A percentile compares a stretch with the other conserved stretches of the same genome.
Evolutionary conservation across 1,284 basidiomycete genomes (phyloP).

Genomic region (Ustilago shanxiensis): DNA sequence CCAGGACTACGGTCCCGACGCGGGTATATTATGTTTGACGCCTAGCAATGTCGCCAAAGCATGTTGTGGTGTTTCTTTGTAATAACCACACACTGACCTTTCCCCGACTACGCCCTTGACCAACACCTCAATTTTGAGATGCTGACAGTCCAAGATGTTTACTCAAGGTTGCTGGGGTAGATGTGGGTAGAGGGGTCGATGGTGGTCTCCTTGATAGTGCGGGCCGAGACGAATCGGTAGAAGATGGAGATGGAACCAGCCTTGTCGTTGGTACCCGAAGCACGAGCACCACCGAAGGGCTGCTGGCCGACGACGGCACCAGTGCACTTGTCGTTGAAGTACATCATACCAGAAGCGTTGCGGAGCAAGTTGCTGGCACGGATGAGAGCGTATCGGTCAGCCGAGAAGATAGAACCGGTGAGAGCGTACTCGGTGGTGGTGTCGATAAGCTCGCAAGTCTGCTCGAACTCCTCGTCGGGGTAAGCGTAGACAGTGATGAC

Average conservation of each 20-base stretch:
- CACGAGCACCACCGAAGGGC: conserved; percentile 94
- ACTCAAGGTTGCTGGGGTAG: conserved; percentile 67
- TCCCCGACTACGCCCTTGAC: conserved; percentile 4
- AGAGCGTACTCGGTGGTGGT: conserved; percentile 88
- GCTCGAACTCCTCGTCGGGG: conserved; percentile 77
- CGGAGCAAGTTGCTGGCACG: conserved; percentile 67
- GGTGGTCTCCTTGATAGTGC: conserved; percentile 93
- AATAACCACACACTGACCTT: conserved; percentile 1
- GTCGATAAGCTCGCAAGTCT: conserved; percentile 89
- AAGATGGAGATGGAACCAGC: conserved; percentile 89
- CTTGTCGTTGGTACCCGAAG: conserved; percentile 97
- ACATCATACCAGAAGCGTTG: conserved; percentile 69
- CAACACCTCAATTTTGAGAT: conserved; percentile 1
- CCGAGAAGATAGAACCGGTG: conserved; percentile 68
- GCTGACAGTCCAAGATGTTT: conserved; percentile 5
- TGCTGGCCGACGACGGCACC: conserved; percentile 85
- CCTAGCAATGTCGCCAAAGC: too few relatives aligned
- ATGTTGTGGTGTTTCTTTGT: conserved; percentile 11
- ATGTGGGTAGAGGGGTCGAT: conserved; percentile 60
- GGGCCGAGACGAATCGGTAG: conserved; percentile 75
- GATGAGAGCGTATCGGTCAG: conserved; percentile 66
- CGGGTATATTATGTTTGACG: conserved; percentile 15
- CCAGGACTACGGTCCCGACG: neutral
- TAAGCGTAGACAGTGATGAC: conserved; percentile 82
- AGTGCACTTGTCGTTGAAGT: conserved; percentile 77